Percentiles rank a stretch among this genome's conserved stretches.
Evolutionary conservation across 768 basidiomycete species (phyloP).

Genomic region (Panus rudis): DNA sequence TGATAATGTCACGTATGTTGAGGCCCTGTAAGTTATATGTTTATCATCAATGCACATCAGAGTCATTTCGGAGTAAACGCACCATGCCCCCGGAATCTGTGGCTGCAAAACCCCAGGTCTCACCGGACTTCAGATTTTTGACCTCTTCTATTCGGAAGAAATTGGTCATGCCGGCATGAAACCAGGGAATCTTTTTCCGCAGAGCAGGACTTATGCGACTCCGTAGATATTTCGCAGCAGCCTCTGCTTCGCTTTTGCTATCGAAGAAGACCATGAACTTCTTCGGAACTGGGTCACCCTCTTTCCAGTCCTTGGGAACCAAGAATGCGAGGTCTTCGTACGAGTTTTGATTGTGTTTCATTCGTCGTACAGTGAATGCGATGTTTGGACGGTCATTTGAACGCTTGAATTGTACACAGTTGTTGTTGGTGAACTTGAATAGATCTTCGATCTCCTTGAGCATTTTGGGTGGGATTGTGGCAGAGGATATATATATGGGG

Average conservation of each 20-base stretch:
- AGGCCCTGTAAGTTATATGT: conserved; percentile 25
- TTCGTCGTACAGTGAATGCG: not conserved
- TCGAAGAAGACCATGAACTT: conserved; percentile 24
- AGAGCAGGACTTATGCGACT: not conserved
- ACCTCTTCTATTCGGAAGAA: not conserved
- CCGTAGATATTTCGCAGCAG: conserved; percentile 5
- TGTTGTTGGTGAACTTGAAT: not conserved
- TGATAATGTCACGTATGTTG: conserved; percentile 26
- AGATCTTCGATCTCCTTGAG: not conserved
- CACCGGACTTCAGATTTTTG: not conserved
- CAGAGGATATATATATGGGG: not conserved
- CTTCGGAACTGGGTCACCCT: not conserved
- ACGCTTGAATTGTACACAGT: not conserved
- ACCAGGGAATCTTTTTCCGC: conserved; percentile 17
- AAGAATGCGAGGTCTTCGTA: conserved; percentile 10
- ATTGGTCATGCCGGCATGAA: conserved; percentile 22
- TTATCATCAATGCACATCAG: too few relatives aligned
- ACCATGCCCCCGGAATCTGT: conserved; percentile 10
- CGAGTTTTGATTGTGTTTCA: not conserved
- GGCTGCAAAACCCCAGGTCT: not conserved
- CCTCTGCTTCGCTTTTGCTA: conserved; percentile 11
- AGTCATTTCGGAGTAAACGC: too few relatives aligned
- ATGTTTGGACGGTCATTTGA: conserved; percentile 5
- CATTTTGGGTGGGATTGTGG: not conserved
- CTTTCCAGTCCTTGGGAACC: conserved; percentile 5